A percentile compares a stretch with the other conserved stretches of the same genome.
Evolutionary conservation across 1,139 yeast genomes (phyloP).

Genomic region (Kurtzmaniella natalensis): DNA sequence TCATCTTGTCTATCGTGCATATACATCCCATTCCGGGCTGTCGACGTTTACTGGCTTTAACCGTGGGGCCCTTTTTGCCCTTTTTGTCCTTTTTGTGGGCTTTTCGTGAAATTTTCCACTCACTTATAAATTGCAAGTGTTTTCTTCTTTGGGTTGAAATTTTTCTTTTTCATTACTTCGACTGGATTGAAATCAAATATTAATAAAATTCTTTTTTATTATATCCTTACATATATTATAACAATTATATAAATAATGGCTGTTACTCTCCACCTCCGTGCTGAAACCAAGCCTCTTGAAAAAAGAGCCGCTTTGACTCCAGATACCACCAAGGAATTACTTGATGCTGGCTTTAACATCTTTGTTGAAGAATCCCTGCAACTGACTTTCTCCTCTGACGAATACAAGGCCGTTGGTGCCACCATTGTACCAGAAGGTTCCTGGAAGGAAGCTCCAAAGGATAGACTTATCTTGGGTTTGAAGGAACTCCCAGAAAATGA

Average conservation of each 20-base stretch:
- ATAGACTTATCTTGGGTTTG: conserved; percentile 85
- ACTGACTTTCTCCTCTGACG: conserved; percentile 71
- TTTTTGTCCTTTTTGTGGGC: no score
- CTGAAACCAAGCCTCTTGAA: conserved; percentile 95
- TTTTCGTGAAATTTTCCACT: no score
- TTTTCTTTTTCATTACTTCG: no score
- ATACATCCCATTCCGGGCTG: no score
- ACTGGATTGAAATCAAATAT: no score
- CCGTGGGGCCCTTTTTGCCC: no score
- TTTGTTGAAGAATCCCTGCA: conserved; percentile 84
- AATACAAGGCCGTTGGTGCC: conserved; percentile 79
- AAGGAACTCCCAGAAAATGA: conserved; percentile 93
- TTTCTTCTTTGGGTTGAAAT: no score
- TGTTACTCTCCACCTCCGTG: conserved; percentile 77
- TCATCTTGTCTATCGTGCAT: no score
- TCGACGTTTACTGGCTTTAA: no score
- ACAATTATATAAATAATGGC: conserved; percentile 8
- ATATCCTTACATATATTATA: no score
- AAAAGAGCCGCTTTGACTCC: conserved; percentile 98
- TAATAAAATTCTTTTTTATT: no score
- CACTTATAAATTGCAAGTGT: no score
- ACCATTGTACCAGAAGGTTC: conserved; percentile 87
- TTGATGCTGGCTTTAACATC: conserved; percentile 85
- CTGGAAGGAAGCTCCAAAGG: conserved; percentile 87
- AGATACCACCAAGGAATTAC: conserved; percentile 73